Percentiles rank a stretch among this genome's conserved stretches.
These are phyloP conservation scores for Plasmodium coatneyi DNA, from an alignment of 169 alveolate genomes.

Conservation along the genomic window DNA sequence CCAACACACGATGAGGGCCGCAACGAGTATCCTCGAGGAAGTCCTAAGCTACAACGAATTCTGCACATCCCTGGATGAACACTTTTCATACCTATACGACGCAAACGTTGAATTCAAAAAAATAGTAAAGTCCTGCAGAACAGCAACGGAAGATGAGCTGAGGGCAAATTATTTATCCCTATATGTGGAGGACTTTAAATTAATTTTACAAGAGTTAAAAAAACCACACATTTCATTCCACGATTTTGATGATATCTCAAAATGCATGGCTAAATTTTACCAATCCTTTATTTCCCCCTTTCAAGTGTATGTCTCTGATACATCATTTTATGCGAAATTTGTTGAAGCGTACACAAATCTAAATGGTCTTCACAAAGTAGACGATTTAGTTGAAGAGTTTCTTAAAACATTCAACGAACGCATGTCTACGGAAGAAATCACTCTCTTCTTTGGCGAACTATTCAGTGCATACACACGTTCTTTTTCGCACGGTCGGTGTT, in stretches of 20 bases:
- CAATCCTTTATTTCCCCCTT: conserved; percentile 15
- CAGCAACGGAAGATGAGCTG: neutral
- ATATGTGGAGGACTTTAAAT: neutral
- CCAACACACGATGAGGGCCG: conserved; percentile 9
- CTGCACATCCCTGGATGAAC: conserved; percentile 26
- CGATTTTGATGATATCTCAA: neutral
- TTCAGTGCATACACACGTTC: neutral
- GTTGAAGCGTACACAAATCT: neutral
- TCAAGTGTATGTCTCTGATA: conserved; percentile 10
- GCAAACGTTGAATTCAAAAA: neutral
- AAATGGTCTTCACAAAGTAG: neutral
- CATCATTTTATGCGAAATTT: neutral
- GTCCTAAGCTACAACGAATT: conserved; percentile 13
- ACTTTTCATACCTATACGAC: conserved; percentile 23
- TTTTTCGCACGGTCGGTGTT: neutral
- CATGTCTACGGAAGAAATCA: neutral
- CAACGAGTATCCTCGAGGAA: conserved; percentile 23
- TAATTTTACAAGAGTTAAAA: neutral
- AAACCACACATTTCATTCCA: neutral
- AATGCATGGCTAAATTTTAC: conserved; percentile 31
- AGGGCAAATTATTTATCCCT: conserved; percentile 11
- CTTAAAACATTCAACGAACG: neutral
- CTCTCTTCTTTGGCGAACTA: conserved; percentile 11
- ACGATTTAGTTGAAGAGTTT: conserved; percentile 1
- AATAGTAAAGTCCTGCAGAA: neutral